Conservation (phyloP, 2,329 filamentous ascomycete species). For the Cladosporium sp. region DNA sequence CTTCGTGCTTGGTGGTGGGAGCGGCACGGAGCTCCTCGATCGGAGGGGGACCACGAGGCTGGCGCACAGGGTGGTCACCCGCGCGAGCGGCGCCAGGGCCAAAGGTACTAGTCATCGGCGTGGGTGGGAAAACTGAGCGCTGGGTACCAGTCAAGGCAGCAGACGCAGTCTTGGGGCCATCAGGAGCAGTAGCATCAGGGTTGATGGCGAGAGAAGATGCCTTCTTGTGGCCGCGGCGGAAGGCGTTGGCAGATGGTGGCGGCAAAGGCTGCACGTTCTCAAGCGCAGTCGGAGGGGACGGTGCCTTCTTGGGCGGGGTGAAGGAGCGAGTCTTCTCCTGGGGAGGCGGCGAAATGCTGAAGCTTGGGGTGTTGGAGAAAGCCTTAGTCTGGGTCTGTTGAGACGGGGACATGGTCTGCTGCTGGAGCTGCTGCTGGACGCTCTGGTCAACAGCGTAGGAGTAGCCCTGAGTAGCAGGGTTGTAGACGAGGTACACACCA, state of each 20-base stretch:
- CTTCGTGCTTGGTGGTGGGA: slow-evolving; percentile 90
- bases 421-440: slow-evolving; percentile 52
- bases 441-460: slow-evolving; percentile 75
- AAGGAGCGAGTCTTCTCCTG: slow-evolving; percentile 63
- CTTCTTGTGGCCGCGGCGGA: slow-evolving; percentile 94
- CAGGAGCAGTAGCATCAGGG: slow-evolving; percentile 58
- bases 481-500: slow-evolving; percentile 80
- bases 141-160: slow-evolving; percentile 50
- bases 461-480: slow-evolving; percentile 82
- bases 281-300: slow-evolving; percentile 60
- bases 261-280: slow-evolving; percentile 74
- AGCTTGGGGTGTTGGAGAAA: slow-evolving; percentile 52
- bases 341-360: slow-evolving; percentile 78
- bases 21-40: slow-evolving; percentile 88
- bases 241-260: slow-evolving; percentile 85
- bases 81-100: slow-evolving; percentile 90
- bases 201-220: slow-evolving; percentile 67
- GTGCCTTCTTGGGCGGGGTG: slow-evolving; percentile 62
- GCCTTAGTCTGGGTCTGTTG: slow-evolving; percentile 33
- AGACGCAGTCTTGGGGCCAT: slow-evolving; percentile 72
- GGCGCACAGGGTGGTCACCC: slow-evolving; percentile 90
- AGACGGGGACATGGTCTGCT: slow-evolving; percentile 33
- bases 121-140: slow-evolving; percentile 65
- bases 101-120: slow-evolving; percentile 80
- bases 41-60: slow-evolving; percentile 87